Percentiles rank a stretch among this genome's conserved stretches.
phyloP scores from a whole-genome alignment of 345 rosid genomes.

The Leavenworthia alabamica region DNA sequence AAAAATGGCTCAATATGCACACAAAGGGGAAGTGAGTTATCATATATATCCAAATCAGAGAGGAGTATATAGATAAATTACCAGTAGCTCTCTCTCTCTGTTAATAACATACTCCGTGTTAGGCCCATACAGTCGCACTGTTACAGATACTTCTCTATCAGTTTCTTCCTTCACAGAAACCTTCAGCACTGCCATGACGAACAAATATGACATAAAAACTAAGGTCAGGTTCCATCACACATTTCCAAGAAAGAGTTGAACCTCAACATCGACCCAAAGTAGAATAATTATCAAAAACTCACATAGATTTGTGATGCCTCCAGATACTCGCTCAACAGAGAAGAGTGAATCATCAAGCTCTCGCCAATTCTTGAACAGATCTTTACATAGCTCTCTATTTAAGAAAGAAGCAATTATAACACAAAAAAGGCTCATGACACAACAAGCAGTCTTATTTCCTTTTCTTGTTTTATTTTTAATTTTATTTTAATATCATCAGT shows the following conservation, averaged over 20 bases:
- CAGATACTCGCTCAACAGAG: conserved; percentile 66
- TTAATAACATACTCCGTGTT: conserved; percentile 86
- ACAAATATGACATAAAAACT: not conserved
- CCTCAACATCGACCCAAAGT: not conserved
- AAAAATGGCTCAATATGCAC: not conserved
- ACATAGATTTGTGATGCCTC: conserved; percentile 95
- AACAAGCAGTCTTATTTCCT: not conserved
- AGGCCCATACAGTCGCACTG: conserved; percentile 89
- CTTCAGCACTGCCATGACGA: conserved; percentile 59
- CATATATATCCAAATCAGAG: not conserved
- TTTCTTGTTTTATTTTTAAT: not conserved
- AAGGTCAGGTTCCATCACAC: not conserved
- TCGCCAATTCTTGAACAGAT: conserved; percentile 77
- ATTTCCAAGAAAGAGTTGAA: not conserved
- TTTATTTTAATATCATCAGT: not conserved
- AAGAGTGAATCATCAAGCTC: conserved; percentile 57
- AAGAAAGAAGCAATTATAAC: not conserved
- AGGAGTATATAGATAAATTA: conserved; percentile 14
- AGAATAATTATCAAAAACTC: conserved; percentile 16
- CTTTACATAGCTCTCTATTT: conserved; percentile 69
- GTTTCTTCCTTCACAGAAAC: conserved; percentile 68
- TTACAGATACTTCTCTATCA: conserved; percentile 43
- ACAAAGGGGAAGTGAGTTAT: not conserved
- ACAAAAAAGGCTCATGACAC: not conserved
- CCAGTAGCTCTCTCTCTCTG: conserved; percentile 69